Evolutionary conservation across 1,139 yeast species (phyloP), one percentile per base, ranked within the genome.

Genomic region (Saccharomycopsis hybrid): DNA sequence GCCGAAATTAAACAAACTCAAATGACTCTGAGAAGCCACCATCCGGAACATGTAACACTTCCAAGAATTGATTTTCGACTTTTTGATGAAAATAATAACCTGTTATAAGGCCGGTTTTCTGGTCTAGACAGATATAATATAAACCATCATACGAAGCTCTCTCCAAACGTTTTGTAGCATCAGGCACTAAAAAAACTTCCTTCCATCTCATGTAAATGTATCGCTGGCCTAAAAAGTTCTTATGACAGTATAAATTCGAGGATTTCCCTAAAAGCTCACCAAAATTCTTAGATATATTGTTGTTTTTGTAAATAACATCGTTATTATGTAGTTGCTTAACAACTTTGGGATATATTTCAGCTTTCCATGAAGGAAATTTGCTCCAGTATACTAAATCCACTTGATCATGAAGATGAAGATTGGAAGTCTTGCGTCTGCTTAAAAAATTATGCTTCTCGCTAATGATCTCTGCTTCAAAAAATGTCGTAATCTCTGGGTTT

Each of bases 131-230:
- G 40, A 88, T 79, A 63, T 89, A 90, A 66, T 90, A 90, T 63
- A 88, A 89, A 0, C 97, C 97, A 46, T 89, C 96, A 64, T 84
- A 90, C 4, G 95, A 84, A 0, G 96, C 97, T 24, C 94, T 95
- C 42, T 76, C 74, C 33, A 84, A 77, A 56, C 76, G 78, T n/a
- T 82, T 70, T 48, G 78, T 68, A 25, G 89, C 80, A 65, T 89
- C 95, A 0, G 96, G 95, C 9, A 86, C 80, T 55, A 89, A 68
- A 60, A 87, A 88, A 60, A 81, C 79, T 64, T 90, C 97, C 65
- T 90, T 90, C 97, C 97, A 90, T 57, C 97, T 74, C 97, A 90
- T 90, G 63, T 81, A 90, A 4, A 90, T 68, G 60, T 73, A 78
- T 51, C 77, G 72, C 56, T 74, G 72, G 47, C 66, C 59, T 24